Base-by-base conservation (phyloP, 345 rosid species). In the Linum lewisii region DNA sequence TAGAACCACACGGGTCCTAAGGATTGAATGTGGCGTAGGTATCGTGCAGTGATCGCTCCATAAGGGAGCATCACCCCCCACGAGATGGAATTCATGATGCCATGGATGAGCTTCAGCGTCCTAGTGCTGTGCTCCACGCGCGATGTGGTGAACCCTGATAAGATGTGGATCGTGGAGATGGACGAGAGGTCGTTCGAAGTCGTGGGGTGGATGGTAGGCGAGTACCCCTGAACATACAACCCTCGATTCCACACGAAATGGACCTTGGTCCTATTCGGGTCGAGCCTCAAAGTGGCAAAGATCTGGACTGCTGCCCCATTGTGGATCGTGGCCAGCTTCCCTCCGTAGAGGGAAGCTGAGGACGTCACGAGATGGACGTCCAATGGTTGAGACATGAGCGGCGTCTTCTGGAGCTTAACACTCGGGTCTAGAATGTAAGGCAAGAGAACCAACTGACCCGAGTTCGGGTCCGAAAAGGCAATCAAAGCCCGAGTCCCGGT, bases 211-310 rank as follows among this genome's bases (percentile, higher is more conserved):
- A 89, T 89, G 18, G 99, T 81, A 3, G 99, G 99, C 23, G 99
- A 93, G 67, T 93, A 93, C 42, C 97, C 99, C 72, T 93, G 99
- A 13, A 89, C 97, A 14, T 93, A 85, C 0, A 93, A 81, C 24
- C 99, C 97, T n/a, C 99, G 84, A 75, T 93, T 93, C 99, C 99
- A 93, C 2, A 89, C 79, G 55, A 80, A 75, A 70, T 93, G 96
- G 21, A 93, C 65, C 61, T 77, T 76, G 57, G 97, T 89, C 23
- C 70, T 78, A 64, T 93, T 89, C 0, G 86, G 63, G 3, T 32
- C 66, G 16, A 93, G 92, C 63, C 79, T 93, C 1, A 87, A 11
- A 0, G 92, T 73, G 52, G 85, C 92, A 21, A 77, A 87, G 21
- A 93, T 87, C 73, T 89, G 97, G 55, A 93, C 68, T 0, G 87